phyloP scores from a whole-genome alignment of 768 basidiomycete genomes.

The Suillus bovinus region DNA sequence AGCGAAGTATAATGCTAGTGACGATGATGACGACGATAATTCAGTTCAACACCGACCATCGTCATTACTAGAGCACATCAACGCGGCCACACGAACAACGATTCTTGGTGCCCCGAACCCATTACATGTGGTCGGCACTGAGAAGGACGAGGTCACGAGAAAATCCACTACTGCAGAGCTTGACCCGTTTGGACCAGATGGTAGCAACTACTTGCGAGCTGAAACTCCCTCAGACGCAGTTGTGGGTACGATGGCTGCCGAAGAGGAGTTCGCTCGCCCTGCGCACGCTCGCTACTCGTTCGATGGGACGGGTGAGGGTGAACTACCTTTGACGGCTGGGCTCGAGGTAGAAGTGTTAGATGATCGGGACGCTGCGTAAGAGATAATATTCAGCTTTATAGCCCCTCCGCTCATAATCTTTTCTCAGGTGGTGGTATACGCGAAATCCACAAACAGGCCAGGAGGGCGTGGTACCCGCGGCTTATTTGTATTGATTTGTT shows the following conservation, averaged over 20 bases:
- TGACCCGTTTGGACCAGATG: slow-evolving; percentile 73
- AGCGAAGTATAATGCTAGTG: slow-evolving; percentile 59
- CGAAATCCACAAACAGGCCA: slow-evolving; percentile 75
- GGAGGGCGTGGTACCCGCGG: slow-evolving; percentile 90
- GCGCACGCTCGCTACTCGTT: slow-evolving; percentile 85
- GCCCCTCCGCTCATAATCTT: slow-evolving; percentile 14
- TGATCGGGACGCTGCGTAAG: slow-evolving; percentile 78
- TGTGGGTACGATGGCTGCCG: slow-evolving; percentile 56
- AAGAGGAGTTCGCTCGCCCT: slow-evolving; percentile 66
- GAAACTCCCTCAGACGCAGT: slow-evolving; percentile 80
- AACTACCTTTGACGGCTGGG: slow-evolving; percentile 68
- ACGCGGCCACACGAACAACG: slow-evolving; percentile 83
- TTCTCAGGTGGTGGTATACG: slow-evolving; percentile 89
- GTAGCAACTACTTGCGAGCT: slow-evolving; percentile 74
- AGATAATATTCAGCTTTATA: slow-evolving; percentile 16
- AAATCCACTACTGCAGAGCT: slow-evolving; percentile 32
- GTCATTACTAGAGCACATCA: slow-evolving; percentile 87
- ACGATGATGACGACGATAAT: slow-evolving; percentile 76
- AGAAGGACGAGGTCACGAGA: slow-evolving; percentile 55
- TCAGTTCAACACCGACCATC: slow-evolving; percentile 81
- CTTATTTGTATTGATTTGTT: slow-evolving; percentile 76
- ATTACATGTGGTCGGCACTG: slow-evolving; percentile 38
- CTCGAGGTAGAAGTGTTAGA: slow-evolving; percentile 76
- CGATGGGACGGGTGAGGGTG: slow-evolving; percentile 76
- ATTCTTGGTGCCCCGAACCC: slow-evolving; percentile 60